These are phyloP conservation scores for Solanum chiquidenum DNA, from an alignment of 257 asterid species.

Conservation along the genomic window DNA sequence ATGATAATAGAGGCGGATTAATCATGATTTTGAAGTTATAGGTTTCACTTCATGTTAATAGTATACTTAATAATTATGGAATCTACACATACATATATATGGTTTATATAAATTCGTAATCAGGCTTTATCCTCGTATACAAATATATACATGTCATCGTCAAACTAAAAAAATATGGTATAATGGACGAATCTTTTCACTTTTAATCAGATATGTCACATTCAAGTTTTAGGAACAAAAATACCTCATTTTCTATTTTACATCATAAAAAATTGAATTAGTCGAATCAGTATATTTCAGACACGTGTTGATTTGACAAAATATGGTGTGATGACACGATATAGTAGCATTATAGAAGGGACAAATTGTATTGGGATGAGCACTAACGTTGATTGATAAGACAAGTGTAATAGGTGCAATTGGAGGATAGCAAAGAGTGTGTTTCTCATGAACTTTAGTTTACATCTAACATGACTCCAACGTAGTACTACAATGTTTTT, in stretches of 20 bases:
- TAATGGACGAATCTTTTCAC: neutral
- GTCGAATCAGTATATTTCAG: accelerated
- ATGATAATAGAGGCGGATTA: neutral
- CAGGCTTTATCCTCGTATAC: neutral
- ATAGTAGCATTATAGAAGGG: neutral
- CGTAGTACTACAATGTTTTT: neutral
- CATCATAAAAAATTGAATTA: neutral
- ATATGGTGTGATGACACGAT: neutral
- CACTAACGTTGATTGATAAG: neutral
- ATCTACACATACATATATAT: neutral
- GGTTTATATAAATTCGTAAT: no score
- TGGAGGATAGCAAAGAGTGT: neutral
- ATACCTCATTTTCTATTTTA: accelerated
- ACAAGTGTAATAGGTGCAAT: neutral
- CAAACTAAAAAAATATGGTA: neutral
- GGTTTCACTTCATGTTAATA: neutral
- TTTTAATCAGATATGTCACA: neutral
- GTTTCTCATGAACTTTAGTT: neutral
- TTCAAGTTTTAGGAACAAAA: neutral
- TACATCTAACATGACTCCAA: neutral
- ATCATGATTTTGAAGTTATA: neutral
- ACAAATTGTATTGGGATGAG: neutral
- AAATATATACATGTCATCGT: neutral
- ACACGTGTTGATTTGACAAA: neutral
- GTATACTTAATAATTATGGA: no score